Percentiles rank a stretch among this genome's conserved stretches.
Conservation (phyloP, 2,329 filamentous ascomycete genomes). For the Setomelanomma holmii region DNA sequence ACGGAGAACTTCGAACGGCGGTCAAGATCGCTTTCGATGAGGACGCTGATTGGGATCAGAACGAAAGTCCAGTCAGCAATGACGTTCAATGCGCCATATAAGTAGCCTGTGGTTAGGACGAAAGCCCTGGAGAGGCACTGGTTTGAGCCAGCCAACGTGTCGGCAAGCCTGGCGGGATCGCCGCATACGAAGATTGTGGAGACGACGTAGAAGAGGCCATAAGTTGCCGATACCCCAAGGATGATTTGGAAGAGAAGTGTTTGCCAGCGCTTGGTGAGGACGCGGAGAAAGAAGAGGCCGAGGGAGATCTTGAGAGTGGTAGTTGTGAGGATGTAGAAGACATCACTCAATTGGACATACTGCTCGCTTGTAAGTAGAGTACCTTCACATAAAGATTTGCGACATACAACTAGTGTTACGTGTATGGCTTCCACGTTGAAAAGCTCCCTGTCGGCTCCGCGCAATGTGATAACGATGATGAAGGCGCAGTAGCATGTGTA, state of each 20-base stretch:
- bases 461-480: slow-evolving; percentile 28
- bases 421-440: slow-evolving; percentile 20
- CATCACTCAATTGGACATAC: slow-evolving; percentile 50
- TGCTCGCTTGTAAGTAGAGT: slow-evolving; percentile 14
- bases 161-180: slow-evolving; percentile 31
- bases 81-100: slow-evolving; percentile 42
- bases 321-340: slow-evolving; percentile 61
- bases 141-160: slow-evolving; percentile 21
- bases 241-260: slow-evolving; percentile 30
- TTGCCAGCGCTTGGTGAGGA: slow-evolving; percentile 44
- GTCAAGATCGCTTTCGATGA: slow-evolving; percentile 53
- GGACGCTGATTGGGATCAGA: slow-evolving; percentile 40
- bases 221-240: slow-evolving; percentile 29
- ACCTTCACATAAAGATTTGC: too few relatives aligned
- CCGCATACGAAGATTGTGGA: slow-evolving; percentile 41
- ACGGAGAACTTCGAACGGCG: slow-evolving; percentile 55
- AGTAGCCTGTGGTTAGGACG: slow-evolving; percentile 33
- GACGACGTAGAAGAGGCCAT: slow-evolving; percentile 40
- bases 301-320: slow-evolving; percentile 55
- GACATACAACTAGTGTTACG: slow-evolving; percentile 29
- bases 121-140: slow-evolving; percentile 35
- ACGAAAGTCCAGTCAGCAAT: slow-evolving; percentile 47
- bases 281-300: slow-evolving; percentile 46
- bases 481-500: slow-evolving; percentile 40
- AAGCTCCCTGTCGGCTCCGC: slow-evolving; percentile 12